Conservation (phyloP, 108 stramenopile species). For the Nitzschia sp. region DNA sequence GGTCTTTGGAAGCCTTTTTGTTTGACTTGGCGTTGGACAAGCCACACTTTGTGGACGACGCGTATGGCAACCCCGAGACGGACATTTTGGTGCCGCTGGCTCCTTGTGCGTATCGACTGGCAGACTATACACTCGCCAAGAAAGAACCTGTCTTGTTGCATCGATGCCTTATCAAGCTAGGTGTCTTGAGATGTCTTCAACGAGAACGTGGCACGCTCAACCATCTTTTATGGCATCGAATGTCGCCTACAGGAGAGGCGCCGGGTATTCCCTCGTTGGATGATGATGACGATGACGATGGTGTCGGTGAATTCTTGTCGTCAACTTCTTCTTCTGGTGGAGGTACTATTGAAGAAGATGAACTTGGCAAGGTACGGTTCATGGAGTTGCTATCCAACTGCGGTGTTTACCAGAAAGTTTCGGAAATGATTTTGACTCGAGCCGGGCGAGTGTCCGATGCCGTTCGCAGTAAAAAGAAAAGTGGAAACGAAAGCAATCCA, state of each 20-base stretch:
- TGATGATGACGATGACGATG: not conserved
- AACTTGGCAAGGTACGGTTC: constrained; percentile 60
- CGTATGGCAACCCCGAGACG: constrained; percentile 14
- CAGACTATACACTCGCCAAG: constrained; percentile 62
- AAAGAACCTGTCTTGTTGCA: constrained; percentile 41
- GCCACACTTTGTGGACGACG: constrained; percentile 24
- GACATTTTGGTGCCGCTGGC: constrained; percentile 59
- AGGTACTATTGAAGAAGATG: constrained; percentile 61
- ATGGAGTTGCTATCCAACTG: constrained; percentile 68
- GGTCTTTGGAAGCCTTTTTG: constrained; percentile 32
- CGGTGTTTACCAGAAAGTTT: constrained; percentile 58
- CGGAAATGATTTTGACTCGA: constrained; percentile 49
- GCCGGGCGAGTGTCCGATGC: constrained; percentile 26
- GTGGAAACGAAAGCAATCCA: constrained; percentile 22
- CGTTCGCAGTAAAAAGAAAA: constrained; percentile 1
- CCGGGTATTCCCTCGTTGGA: not conserved
- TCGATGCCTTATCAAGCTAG: constrained; percentile 53
- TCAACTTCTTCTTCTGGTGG: not conserved
- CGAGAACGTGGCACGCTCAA: constrained; percentile 56
- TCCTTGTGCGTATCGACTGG: constrained; percentile 66
- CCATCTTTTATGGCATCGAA: constrained; percentile 40
- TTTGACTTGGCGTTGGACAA: constrained; percentile 36
- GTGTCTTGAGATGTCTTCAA: constrained; percentile 53
- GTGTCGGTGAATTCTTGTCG: not conserved
- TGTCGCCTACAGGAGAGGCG: constrained; percentile 5